These are phyloP conservation scores for Babesia ovis DNA, from an alignment of 169 alveolate species.

Conservation along the genomic window DNA sequence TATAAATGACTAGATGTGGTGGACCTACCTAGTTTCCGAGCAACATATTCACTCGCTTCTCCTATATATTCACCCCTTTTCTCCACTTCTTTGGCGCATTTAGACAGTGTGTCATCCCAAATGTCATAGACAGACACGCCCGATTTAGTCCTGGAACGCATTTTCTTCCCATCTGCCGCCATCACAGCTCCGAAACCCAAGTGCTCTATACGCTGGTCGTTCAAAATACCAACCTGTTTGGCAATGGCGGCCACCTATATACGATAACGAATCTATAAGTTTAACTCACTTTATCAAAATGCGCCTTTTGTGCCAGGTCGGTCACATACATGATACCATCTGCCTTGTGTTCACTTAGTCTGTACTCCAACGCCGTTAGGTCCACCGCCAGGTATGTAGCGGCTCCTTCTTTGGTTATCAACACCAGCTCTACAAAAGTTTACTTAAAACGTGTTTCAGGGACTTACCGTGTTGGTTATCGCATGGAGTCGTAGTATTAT, in stretches of 20 bases:
- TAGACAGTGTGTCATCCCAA: slow-evolving; percentile 17
- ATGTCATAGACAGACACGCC: slow-evolving; percentile 18
- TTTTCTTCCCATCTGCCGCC: slow-evolving; percentile 39
- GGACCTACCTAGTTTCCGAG: slow-evolving; percentile 51
- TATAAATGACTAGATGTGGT: background rate
- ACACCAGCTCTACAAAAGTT: slow-evolving; percentile 12
- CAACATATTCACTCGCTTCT: background rate
- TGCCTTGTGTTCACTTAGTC: slow-evolving; percentile 68
- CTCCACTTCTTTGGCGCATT: slow-evolving; percentile 13
- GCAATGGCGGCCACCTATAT: slow-evolving; percentile 37
- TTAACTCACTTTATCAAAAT: slow-evolving; percentile 65
- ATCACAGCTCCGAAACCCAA: slow-evolving; percentile 49
- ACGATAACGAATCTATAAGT: background rate
- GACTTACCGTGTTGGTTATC: background rate
- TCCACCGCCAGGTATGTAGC: slow-evolving; percentile 77
- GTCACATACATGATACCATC: slow-evolving; percentile 69
- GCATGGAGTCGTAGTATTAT: too few species aligned
- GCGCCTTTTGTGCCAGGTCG: slow-evolving; percentile 69
- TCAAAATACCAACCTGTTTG: slow-evolving; percentile 23
- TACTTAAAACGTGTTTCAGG: background rate
- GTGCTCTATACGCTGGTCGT: slow-evolving; percentile 43
- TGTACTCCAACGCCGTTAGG: slow-evolving; percentile 68
- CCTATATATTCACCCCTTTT: slow-evolving; percentile 29
- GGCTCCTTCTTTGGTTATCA: slow-evolving; percentile 64
- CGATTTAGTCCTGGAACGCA: slow-evolving; percentile 56